Conservation (phyloP, 768 basidiomycete genomes). For the Calocybe cyanea region DNA sequence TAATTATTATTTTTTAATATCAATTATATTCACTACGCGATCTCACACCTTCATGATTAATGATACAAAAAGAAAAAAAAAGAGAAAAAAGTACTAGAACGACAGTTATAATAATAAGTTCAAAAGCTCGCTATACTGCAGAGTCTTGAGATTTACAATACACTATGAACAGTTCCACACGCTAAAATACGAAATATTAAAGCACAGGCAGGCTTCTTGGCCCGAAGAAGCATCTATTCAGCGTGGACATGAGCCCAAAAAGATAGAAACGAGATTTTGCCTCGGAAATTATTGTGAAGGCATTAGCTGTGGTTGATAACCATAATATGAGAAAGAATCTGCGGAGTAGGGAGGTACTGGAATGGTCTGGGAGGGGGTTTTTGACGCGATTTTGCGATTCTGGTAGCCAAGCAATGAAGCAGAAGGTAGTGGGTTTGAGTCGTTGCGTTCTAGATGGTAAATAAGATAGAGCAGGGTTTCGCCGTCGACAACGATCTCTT, state of each 20-base stretch:
- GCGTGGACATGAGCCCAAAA: conserved; percentile 3
- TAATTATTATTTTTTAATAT: conserved; percentile 15
- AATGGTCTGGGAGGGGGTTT: no score
- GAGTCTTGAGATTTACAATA: background rate
- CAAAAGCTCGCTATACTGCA: background rate
- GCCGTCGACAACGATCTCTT: conserved; percentile 67
- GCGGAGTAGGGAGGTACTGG: no score
- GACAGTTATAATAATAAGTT: conserved; percentile 1
- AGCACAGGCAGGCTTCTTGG: conserved; percentile 6
- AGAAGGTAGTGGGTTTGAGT: conserved; percentile 47
- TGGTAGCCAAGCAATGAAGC: conserved; percentile 59
- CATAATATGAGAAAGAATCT: no score
- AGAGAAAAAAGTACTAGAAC: conserved; percentile 10
- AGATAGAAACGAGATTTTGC: no score
- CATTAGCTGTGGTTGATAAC: no score
- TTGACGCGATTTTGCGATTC: no score
- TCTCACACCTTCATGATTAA: no score
- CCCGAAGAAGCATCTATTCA: conserved; percentile 9
- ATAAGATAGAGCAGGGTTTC: conserved; percentile 59
- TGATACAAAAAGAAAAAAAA: conserved; percentile 4
- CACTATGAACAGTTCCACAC: conserved; percentile 2
- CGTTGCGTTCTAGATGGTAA: conserved; percentile 64
- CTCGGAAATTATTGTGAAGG: no score
- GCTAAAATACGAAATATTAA: conserved; percentile 3
- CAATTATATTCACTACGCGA: conserved; percentile 18